Conservation (phyloP, 1,139 yeast genomes). For the Tardiomyces digboiensis region DNA sequence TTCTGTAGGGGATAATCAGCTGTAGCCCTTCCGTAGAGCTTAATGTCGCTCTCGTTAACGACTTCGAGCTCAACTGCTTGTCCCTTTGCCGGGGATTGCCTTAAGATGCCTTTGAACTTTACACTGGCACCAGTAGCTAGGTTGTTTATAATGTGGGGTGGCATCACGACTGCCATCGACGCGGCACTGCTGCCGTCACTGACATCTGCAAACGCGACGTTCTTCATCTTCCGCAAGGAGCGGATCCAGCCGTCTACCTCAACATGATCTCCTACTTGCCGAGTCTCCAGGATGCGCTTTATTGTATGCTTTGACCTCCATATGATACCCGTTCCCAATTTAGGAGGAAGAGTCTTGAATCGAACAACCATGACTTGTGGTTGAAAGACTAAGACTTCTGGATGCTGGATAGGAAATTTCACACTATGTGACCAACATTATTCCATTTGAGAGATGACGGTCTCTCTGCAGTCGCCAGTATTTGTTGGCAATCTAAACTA, state of each 20-base stretch:
- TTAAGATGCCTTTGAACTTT: conserved; percentile 32
- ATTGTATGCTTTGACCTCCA: not conserved
- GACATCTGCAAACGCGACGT: conserved; percentile 69
- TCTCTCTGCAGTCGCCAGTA: too few relatives aligned
- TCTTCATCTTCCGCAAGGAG: conserved; percentile 61
- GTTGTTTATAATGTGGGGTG: conserved; percentile 18
- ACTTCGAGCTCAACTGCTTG: conserved; percentile 41
- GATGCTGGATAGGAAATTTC: too few relatives aligned
- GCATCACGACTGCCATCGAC: conserved; percentile 48
- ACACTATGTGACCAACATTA: too few relatives aligned
- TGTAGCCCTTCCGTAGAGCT: conserved; percentile 36
- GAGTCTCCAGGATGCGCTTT: not conserved
- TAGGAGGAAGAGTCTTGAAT: too few relatives aligned
- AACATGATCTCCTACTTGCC: conserved; percentile 12
- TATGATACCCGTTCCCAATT: too few relatives aligned
- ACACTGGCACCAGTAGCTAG: conserved; percentile 38
- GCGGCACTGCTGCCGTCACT: conserved; percentile 61
- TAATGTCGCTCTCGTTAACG: conserved; percentile 9
- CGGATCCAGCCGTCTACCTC: conserved; percentile 61
- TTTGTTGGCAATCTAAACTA: too few relatives aligned
- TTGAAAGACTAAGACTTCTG: too few relatives aligned
- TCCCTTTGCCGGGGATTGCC: conserved; percentile 21
- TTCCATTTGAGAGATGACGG: too few relatives aligned
- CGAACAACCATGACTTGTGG: too few relatives aligned
- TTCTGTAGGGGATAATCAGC: conserved; percentile 76